phyloP scores from a whole-genome alignment of 768 basidiomycete genomes.

The Mycena leptocephala region DNA sequence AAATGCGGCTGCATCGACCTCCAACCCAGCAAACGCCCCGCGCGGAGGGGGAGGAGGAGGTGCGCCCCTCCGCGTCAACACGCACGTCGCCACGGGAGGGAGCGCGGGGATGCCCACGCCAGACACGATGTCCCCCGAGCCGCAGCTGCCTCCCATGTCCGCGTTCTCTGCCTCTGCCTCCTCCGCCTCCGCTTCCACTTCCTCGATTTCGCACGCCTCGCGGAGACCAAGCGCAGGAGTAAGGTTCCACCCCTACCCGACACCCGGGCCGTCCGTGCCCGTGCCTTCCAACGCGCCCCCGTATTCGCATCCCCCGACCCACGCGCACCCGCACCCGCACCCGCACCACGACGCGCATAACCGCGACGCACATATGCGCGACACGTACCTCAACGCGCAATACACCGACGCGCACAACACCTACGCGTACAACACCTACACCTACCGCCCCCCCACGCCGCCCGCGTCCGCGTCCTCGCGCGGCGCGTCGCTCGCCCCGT shows the following conservation, averaged over 20 bases:
- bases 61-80: constrained; percentile 9
- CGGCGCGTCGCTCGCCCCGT: constrained; percentile 3
- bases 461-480: constrained; percentile 17
- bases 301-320: not conserved
- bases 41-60: too few relatives aligned
- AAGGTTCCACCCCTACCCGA: not conserved
- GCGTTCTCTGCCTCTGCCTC: not conserved
- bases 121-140: constrained; percentile 26
- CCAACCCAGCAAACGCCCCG: not conserved
- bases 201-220: not conserved
- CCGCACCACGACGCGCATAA: too few relatives aligned
- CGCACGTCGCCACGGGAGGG: not conserved
- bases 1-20: not conserved
- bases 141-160: not conserved
- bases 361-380: too few relatives aligned
- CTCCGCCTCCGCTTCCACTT: not conserved
- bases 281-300: too few relatives aligned
- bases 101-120: constrained; percentile 12
- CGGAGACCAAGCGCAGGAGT: not conserved
- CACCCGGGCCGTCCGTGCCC: too few relatives aligned
- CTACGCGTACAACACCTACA: too few relatives aligned
- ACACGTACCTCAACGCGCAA: too few relatives aligned
- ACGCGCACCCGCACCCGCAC: too few relatives aligned
- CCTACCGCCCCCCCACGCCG: constrained; percentile 6
- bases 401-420: too few relatives aligned